Evolutionary conservation across 345 rosid species (phyloP).

Genomic region (Ricinus communis): DNA sequence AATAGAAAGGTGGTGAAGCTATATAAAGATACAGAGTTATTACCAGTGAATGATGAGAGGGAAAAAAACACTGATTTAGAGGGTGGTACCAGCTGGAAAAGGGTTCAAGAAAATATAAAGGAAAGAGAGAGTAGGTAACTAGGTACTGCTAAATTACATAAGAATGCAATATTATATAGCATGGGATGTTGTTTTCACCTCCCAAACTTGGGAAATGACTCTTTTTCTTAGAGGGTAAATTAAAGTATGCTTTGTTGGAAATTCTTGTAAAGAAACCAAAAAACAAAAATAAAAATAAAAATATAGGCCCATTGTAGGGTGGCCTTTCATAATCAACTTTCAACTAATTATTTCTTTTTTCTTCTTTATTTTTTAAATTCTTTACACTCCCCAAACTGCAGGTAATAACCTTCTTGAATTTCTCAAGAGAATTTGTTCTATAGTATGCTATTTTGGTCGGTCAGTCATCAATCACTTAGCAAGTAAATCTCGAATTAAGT

Average conservation of each 20-base stretch:
- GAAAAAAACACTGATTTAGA: background rate
- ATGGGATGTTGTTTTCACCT: constrained; percentile 8
- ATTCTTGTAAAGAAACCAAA: constrained; percentile 24
- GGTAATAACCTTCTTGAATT: constrained; percentile 4
- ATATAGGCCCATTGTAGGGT: constrained; percentile 24
- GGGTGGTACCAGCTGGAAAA: constrained; percentile 31
- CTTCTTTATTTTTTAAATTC: constrained; percentile 5
- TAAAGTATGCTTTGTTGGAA: constrained; percentile 20
- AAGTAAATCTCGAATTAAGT: too few species aligned
- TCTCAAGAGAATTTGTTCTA: constrained; percentile 12
- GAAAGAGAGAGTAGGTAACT: background rate
- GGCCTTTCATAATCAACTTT: constrained; percentile 44
- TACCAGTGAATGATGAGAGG: too few species aligned
- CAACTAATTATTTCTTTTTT: constrained; percentile 24
- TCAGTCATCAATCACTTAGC: too few species aligned
- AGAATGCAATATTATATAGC: background rate
- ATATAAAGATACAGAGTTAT: constrained; percentile 34
- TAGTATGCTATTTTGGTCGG: too few species aligned
- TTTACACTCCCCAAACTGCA: constrained; percentile 29
- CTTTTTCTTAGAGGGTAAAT: constrained; percentile 13
- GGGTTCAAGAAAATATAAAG: background rate
- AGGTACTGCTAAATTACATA: background rate
- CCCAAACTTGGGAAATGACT: constrained; percentile 3
- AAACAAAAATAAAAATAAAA: too few species aligned
- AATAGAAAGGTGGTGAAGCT: constrained; percentile 14